Percentiles rank a stretch among this genome's conserved stretches.
phyloP scores from a whole-genome alignment of 139 green algal genomes.

The Micromonas pusilla region DNA sequence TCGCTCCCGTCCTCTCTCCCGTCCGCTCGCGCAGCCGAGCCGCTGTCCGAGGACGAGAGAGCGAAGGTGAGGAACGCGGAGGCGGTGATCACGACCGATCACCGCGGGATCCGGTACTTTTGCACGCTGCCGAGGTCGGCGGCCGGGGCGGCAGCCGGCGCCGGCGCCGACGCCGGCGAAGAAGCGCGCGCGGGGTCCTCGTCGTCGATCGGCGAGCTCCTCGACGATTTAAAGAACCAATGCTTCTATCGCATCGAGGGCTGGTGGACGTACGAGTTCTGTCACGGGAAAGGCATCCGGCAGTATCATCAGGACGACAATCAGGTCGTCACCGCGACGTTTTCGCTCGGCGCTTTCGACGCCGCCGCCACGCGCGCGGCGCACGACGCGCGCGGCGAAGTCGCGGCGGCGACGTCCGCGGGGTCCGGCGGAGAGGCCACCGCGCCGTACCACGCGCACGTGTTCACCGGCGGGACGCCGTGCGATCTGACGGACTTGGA shows the following conservation, averaged over 20 bases:
- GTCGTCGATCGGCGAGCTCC: neutral
- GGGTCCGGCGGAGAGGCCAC: neutral
- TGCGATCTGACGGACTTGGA: conserved; percentile 53
- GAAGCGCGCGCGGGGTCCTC: neutral
- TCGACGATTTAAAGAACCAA: conserved; percentile 6
- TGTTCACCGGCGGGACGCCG: conserved; percentile 47
- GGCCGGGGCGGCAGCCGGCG: neutral
- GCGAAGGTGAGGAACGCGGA: too few species aligned
- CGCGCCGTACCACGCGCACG: conserved; percentile 55
- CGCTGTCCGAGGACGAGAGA: too few species aligned
- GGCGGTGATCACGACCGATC: neutral
- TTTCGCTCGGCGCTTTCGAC: conserved; percentile 23
- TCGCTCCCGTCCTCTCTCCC: too few species aligned
- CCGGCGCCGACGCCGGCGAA: neutral
- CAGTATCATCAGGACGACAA: conserved; percentile 65
- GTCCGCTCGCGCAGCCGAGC: too few species aligned
- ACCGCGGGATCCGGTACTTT: neutral
- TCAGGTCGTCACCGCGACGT: conserved; percentile 1
- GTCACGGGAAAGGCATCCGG: conserved; percentile 61
- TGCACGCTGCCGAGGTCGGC: neutral
- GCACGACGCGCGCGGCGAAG: neutral
- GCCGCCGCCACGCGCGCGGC: neutral
- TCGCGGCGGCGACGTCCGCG: conserved; percentile 3
- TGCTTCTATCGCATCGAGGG: conserved; percentile 61
- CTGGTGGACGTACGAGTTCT: conserved; percentile 87